These are phyloP conservation scores for Trichoderma koningiopsis DNA, from an alignment of 2,329 filamentous ascomycete genomes.

Conservation along the genomic window DNA sequence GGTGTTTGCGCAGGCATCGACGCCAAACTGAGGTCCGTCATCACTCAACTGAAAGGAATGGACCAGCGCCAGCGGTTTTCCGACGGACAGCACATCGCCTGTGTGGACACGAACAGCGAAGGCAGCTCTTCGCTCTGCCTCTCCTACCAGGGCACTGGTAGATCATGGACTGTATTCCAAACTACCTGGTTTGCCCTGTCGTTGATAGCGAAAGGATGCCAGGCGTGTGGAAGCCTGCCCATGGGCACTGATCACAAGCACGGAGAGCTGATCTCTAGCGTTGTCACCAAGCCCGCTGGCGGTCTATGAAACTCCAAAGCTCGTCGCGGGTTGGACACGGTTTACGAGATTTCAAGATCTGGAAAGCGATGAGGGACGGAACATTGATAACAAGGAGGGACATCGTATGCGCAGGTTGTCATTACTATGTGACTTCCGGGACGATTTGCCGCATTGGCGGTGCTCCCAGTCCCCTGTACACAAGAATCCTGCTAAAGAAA, in stretches of 20 bases:
- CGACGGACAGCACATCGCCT: neutral
- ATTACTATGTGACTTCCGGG: neutral
- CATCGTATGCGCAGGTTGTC: neutral
- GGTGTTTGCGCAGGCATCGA: neutral
- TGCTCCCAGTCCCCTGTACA: neutral
- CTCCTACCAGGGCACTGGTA: slow-evolving; percentile 28
- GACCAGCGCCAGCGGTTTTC: neutral
- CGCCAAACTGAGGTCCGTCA: neutral
- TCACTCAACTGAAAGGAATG: neutral
- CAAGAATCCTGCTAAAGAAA: neutral
- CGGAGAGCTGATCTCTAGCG: neutral
- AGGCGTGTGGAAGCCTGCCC: neutral
- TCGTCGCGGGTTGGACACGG: neutral
- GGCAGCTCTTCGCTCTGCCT: neutral
- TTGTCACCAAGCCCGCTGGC: neutral
- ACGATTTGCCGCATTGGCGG: neutral
- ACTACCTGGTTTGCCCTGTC: slow-evolving; percentile 5
- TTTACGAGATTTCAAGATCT: neutral
- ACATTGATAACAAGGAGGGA: neutral
- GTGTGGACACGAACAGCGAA: neutral
- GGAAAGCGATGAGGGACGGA: neutral
- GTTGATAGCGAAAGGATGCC: neutral
- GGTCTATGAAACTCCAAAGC: neutral
- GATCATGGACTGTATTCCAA: slow-evolving; percentile 27
- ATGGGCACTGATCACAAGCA: neutral